Evolutionary conservation across 2,329 filamentous ascomycete species (phyloP).

Genomic region (Cercospora zeina): DNA sequence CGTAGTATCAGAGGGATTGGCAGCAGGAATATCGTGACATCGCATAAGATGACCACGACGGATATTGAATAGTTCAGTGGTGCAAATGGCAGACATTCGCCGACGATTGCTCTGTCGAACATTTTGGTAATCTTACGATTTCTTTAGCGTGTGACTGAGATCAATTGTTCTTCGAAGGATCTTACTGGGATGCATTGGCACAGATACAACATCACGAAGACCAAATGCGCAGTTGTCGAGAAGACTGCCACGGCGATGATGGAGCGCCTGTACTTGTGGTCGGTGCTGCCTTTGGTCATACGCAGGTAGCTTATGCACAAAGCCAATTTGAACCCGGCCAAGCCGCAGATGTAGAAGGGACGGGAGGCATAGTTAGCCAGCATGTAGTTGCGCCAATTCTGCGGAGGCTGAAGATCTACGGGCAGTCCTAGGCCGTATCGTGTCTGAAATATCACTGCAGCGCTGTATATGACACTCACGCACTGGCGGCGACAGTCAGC

Average conservation of each 20-base stretch:
- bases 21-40: conserved; percentile 25
- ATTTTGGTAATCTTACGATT: conserved; percentile 21
- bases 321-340: conserved; percentile 28
- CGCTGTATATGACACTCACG: conserved; percentile 22
- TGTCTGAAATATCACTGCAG: conserved; percentile 23
- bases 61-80: conserved; percentile 82
- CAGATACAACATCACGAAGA: conserved; percentile 21
- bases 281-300: conserved; percentile 24
- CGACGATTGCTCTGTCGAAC: conserved; percentile 60
- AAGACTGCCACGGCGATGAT: conserved; percentile 25
- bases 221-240: conserved; percentile 19
- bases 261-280: conserved; percentile 16
- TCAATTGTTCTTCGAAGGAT: background rate
- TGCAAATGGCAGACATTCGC: conserved; percentile 86
- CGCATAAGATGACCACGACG: conserved; percentile 22
- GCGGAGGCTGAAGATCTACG: conserved; percentile 14
- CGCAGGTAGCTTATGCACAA: conserved; percentile 27
- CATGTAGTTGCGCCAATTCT: conserved; percentile 17
- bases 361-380: conserved; percentile 24
- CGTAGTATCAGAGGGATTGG: conserved; percentile 26
- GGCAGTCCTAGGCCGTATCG: conserved; percentile 23
- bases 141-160: conserved; percentile 9
- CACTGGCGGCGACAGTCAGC: conserved; percentile 11
- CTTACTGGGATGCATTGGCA: conserved; percentile 25
- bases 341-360: conserved; percentile 25